phyloP scores from a whole-genome alignment of 2,329 filamentous ascomycete genomes.

The Penicillium crustosum region DNA sequence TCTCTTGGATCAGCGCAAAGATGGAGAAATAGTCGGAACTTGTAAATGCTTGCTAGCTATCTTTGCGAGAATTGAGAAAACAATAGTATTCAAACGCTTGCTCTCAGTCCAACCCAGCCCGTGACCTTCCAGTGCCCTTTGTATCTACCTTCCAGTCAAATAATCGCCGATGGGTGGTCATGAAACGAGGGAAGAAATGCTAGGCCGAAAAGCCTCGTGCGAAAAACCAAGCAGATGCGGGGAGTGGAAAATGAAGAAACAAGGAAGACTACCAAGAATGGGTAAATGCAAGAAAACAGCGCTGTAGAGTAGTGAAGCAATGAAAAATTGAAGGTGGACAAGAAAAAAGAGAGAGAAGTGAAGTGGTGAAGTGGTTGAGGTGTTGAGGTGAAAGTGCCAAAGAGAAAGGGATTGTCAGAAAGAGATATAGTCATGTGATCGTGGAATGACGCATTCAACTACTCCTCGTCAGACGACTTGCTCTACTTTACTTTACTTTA shows the following conservation, averaged over 20 bases:
- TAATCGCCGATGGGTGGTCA: conserved; percentile 4
- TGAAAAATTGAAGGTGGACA: neutral
- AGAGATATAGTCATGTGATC: conserved; percentile 11
- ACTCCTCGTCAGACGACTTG: neutral
- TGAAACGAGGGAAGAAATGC: neutral
- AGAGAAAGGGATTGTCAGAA: conserved; percentile 17
- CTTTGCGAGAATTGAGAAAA: conserved; percentile 40
- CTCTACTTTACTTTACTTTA: neutral
- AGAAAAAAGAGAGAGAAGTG: neutral
- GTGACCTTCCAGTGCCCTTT: conserved; percentile 24
- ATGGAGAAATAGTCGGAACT: conserved; percentile 41
- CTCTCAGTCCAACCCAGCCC: conserved; percentile 32
- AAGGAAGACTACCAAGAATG: neutral
- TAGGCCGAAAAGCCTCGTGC: neutral
- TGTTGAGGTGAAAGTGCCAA: neutral
- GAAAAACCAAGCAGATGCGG: neutral
- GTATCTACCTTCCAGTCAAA: conserved; percentile 27
- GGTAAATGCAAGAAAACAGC: conserved; percentile 5
- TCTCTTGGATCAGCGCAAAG: conserved; percentile 34
- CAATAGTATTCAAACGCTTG: conserved; percentile 36
- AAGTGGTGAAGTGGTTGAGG: neutral
- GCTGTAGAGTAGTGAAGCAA: neutral
- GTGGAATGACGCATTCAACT: conserved; percentile 15
- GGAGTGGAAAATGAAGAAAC: neutral
- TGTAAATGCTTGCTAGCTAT: conserved; percentile 51